These are phyloP conservation scores for Sporothrix sp. DNA, from an alignment of 2,329 filamentous ascomycete genomes.

Conservation along the genomic window DNA sequence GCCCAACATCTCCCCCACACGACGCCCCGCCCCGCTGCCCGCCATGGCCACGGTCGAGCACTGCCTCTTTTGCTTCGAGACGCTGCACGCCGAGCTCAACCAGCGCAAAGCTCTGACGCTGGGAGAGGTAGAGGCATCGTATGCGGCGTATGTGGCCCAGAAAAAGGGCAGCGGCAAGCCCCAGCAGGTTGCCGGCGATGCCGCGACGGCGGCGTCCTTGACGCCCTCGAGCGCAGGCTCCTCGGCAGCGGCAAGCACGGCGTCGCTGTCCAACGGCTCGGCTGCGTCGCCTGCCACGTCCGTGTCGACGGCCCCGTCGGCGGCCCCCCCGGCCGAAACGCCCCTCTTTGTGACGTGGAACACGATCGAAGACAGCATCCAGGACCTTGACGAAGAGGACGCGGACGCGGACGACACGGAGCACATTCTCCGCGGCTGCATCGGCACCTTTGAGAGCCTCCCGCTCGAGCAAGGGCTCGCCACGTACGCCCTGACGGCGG, in stretches of 20 bases:
- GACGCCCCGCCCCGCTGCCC: not conserved
- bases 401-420: conserved; percentile 41
- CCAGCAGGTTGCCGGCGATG: conserved; percentile 32
- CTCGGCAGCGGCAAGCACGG: conserved; percentile 6
- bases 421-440: conserved; percentile 77
- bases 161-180: conserved; percentile 15
- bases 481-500: conserved; percentile 75
- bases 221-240: conserved; percentile 31
- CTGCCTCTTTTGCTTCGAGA: conserved; percentile 90
- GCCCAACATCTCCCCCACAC: no score
- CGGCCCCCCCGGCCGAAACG: conserved; percentile 37
- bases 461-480: conserved; percentile 63
- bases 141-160: conserved; percentile 31
- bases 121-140: conserved; percentile 59
- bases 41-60: conserved; percentile 76
- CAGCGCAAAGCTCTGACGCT: conserved; percentile 58
- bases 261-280: conserved; percentile 24
- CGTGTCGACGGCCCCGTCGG: not conserved
- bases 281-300: not conserved
- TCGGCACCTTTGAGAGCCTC: conserved; percentile 82
- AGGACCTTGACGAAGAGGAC: not conserved
- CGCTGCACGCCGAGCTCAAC: conserved; percentile 65
- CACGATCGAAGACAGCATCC: conserved; percentile 36
- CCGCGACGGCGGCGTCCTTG: no score
- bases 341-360: conserved; percentile 97